These are phyloP conservation scores for Ceratocystis albifundus DNA, from an alignment of 2,329 filamentous ascomycete genomes.

Conservation along the genomic window DNA sequence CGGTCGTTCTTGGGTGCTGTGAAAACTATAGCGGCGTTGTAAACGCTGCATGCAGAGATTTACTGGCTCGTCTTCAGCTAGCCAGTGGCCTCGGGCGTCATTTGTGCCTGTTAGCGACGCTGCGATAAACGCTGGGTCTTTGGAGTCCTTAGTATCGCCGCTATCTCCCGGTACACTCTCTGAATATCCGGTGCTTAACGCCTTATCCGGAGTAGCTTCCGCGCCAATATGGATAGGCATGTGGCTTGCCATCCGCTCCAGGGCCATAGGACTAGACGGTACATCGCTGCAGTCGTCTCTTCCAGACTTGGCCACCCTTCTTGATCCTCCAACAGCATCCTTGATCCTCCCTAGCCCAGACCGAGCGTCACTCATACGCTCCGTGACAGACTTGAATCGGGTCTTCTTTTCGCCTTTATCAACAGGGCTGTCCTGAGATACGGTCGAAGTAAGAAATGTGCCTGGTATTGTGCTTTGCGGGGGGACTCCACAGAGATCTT, in stretches of 20 bases:
- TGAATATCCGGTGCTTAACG: neutral
- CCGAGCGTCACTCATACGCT: constrained; percentile 66
- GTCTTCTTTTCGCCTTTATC: constrained; percentile 39
- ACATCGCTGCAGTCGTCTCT: constrained; percentile 43
- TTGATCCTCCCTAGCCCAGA: constrained; percentile 77
- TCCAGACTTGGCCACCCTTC: constrained; percentile 43
- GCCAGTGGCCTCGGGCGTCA: constrained; percentile 11
- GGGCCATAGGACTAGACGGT: constrained; percentile 24
- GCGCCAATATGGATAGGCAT: neutral
- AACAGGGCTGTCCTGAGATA: constrained; percentile 27
- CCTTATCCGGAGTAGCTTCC: constrained; percentile 5
- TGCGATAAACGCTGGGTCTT: neutral
- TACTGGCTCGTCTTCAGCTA: constrained; percentile 12
- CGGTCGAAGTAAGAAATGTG: constrained; percentile 16
- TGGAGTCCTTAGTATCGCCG: neutral
- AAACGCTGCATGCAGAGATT: constrained; percentile 29
- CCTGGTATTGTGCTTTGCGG: constrained; percentile 25
- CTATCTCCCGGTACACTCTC: constrained; percentile 18
- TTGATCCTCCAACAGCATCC: constrained; percentile 59
- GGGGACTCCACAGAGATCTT: constrained; percentile 37
- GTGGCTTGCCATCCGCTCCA: neutral
- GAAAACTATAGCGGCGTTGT: constrained; percentile 51
- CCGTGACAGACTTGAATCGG: constrained; percentile 68
- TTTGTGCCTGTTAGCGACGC: neutral
- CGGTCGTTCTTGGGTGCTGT: constrained; percentile 27